These are phyloP conservation scores for Podospora comata DNA, from an alignment of 495 filamentous ascomycete genomes.

Conservation along the genomic window DNA sequence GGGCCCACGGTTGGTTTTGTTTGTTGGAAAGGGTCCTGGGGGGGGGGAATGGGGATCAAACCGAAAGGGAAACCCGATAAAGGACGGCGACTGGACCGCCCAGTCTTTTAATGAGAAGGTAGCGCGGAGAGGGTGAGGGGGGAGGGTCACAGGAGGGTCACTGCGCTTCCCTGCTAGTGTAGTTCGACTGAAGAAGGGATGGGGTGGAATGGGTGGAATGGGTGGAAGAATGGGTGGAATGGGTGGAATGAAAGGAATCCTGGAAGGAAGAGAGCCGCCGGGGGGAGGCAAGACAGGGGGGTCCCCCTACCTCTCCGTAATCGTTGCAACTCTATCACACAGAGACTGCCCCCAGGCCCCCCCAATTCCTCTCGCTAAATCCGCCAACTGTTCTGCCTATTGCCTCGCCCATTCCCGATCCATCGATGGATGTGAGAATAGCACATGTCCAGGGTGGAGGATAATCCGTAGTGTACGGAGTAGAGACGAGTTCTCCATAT, in stretches of 20 bases:
- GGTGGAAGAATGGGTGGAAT: neutral
- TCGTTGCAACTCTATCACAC: neutral
- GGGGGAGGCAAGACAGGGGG: neutral
- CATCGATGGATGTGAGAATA: neutral
- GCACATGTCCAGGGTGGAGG: neutral
- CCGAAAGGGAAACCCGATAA: conserved; percentile 34
- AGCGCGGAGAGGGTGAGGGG: neutral
- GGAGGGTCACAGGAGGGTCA: too few relatives aligned
- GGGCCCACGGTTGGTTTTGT: conserved; percentile 3
- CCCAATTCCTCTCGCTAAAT: neutral
- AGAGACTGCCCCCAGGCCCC: neutral
- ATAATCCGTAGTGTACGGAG: too few relatives aligned
- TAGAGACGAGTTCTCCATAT: too few relatives aligned
- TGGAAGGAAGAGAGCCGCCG: neutral
- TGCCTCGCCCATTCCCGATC: conserved; percentile 17
- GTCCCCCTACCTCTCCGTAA: neutral
- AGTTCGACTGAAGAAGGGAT: neutral
- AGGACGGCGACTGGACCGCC: conserved; percentile 16
- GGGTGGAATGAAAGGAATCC: neutral
- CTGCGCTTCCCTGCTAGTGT: neutral
- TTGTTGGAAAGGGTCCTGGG: neutral
- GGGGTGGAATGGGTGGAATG: neutral
- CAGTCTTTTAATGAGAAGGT: conserved; percentile 22
- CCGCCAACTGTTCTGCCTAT: conserved; percentile 11
- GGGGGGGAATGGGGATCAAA: conserved; percentile 18